Evolutionary conservation across 1,284 basidiomycete species (phyloP).

Genomic region (Cutaneotrichosporon arboriforme): DNA sequence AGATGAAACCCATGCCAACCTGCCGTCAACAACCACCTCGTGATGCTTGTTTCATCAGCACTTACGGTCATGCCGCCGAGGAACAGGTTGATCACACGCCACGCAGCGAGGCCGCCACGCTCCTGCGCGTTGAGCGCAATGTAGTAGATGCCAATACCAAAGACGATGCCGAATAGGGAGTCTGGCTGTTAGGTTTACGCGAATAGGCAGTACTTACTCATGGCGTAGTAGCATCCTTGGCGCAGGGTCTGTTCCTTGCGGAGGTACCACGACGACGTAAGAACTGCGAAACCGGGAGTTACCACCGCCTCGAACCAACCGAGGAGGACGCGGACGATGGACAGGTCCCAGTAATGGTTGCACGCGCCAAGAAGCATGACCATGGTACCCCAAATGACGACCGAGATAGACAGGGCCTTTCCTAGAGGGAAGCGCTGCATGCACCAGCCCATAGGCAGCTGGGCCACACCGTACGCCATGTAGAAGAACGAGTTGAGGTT

Average conservation of each 20-base stretch:
- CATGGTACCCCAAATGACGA: constrained; percentile 23
- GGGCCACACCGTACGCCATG: constrained; percentile 10
- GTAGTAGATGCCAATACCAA: constrained; percentile 22
- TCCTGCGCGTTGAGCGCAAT: constrained; percentile 23
- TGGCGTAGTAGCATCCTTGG: constrained; percentile 24
- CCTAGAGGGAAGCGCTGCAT: constrained; percentile 30
- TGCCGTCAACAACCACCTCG: too few species aligned
- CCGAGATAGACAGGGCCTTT: constrained; percentile 13
- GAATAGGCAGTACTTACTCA: constrained; percentile 14
- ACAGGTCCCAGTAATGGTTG: constrained; percentile 26
- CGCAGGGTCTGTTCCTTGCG: constrained; percentile 23
- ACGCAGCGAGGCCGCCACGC: constrained; percentile 19
- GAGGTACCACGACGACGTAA: constrained; percentile 33
- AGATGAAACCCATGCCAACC: constrained; percentile 9
- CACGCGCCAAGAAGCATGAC: constrained; percentile 25
- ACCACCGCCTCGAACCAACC: constrained; percentile 31
- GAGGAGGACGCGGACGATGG: constrained; percentile 24
- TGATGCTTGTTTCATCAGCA: not conserved
- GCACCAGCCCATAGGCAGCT: constrained; percentile 24
- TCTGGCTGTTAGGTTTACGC: constrained; percentile 9
- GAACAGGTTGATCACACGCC: constrained; percentile 36
- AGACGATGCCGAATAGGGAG: constrained; percentile 12
- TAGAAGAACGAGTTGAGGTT: constrained; percentile 21
- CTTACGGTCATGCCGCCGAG: constrained; percentile 24
- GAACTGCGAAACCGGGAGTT: constrained; percentile 31